phyloP scores from a whole-genome alignment of 2,329 filamentous ascomycete genomes.

The Fusarium nelsonii region DNA sequence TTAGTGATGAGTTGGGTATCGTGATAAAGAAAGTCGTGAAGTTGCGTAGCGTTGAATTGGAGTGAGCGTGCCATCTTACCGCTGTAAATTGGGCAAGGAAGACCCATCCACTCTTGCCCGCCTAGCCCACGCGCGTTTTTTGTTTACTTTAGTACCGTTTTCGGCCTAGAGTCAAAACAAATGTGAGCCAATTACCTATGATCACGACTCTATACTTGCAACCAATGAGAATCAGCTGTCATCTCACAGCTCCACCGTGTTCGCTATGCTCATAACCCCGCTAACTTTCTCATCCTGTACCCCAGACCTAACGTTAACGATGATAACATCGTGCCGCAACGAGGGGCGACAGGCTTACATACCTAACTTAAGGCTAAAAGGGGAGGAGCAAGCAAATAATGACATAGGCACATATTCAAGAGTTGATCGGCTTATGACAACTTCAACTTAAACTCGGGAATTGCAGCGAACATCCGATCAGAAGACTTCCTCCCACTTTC shows the following conservation, averaged over 20 bases:
- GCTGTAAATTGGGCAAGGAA: slow-evolving; percentile 33
- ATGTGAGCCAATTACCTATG: slow-evolving; percentile 32
- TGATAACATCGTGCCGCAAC: slow-evolving; percentile 37
- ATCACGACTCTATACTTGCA: background rate
- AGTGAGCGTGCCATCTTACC: slow-evolving; percentile 43
- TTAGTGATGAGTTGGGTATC: slow-evolving; percentile 31
- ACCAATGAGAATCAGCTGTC: slow-evolving; percentile 12
- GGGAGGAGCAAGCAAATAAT: slow-evolving; percentile 33
- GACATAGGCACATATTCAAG: slow-evolving; percentile 26
- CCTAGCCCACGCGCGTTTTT: slow-evolving; percentile 48
- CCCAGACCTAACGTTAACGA: slow-evolving; percentile 27
- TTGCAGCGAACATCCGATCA: slow-evolving; percentile 19
- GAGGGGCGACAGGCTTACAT: slow-evolving; percentile 35
- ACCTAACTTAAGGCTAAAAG: slow-evolving; percentile 14
- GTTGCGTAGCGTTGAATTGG: slow-evolving; percentile 34
- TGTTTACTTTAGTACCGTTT: slow-evolving; percentile 59
- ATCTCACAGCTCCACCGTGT: slow-evolving; percentile 18
- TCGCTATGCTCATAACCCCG: slow-evolving; percentile 35
- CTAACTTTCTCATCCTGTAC: slow-evolving; percentile 19
- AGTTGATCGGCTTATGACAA: slow-evolving; percentile 37
- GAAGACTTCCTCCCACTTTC: background rate
- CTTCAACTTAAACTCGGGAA: slow-evolving; percentile 1
- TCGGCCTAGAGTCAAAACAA: slow-evolving; percentile 51
- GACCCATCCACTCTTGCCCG: slow-evolving; percentile 34
- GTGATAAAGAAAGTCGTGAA: slow-evolving; percentile 39